These are phyloP conservation scores for Solanum pinnatisectum DNA, from an alignment of 257 asterid species.

Conservation along the genomic window DNA sequence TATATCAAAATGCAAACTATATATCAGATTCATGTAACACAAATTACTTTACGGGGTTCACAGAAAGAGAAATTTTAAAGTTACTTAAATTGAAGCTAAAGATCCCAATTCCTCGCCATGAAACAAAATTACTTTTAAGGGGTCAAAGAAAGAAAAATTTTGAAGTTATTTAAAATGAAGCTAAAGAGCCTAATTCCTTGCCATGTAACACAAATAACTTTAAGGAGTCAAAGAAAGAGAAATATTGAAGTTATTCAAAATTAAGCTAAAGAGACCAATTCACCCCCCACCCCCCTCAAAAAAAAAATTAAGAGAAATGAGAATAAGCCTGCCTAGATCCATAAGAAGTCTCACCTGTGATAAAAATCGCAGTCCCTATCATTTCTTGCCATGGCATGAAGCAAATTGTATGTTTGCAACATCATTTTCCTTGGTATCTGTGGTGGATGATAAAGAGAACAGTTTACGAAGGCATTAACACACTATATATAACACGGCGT, in stretches of 20 bases:
- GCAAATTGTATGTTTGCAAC: conserved; percentile 85
- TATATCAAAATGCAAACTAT: not conserved
- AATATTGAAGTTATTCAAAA: not conserved
- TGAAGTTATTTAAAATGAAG: not conserved
- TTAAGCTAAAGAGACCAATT: not conserved
- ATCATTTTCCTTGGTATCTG: conserved; percentile 97
- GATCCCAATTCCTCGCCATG: not conserved
- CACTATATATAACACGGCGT: not conserved
- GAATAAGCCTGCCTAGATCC: not conserved
- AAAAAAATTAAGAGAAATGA: not conserved
- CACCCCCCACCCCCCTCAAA: not conserved
- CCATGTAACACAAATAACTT: not conserved
- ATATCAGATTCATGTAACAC: not conserved
- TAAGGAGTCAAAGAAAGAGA: not conserved
- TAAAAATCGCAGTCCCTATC: conserved; percentile 97
- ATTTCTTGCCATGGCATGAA: conserved; percentile 72
- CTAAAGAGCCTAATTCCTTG: not conserved
- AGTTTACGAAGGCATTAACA: not conserved
- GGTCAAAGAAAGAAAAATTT: not conserved
- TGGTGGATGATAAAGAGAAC: conserved; percentile 3
- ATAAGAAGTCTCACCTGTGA: conserved; percentile 50
- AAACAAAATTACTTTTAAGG: not conserved
- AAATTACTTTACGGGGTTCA: not conserved
- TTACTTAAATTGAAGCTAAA: not conserved
- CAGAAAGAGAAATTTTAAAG: not conserved